Percentiles rank a stretch among this genome's conserved stretches.
These are phyloP conservation scores for Rhodomyrtus psidioides DNA, from an alignment of 441 rosid genomes.

Conservation along the genomic window DNA sequence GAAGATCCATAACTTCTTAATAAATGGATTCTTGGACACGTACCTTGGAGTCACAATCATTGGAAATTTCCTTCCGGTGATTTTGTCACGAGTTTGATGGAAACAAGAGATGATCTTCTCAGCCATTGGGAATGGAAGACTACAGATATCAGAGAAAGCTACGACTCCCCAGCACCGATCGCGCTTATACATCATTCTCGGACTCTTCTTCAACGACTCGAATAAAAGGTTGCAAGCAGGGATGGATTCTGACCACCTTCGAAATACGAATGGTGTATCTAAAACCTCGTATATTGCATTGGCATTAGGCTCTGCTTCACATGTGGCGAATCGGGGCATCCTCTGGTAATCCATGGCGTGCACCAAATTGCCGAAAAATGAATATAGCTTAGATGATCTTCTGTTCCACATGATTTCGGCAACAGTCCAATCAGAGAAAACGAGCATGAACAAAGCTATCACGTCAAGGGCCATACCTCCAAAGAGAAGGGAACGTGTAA, in stretches of 20 bases:
- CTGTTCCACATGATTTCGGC: neutral
- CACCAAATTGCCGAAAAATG: neutral
- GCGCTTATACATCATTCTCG: neutral
- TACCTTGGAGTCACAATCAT: neutral
- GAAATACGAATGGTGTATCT: neutral
- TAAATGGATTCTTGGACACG: too few species aligned
- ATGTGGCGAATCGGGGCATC: neutral
- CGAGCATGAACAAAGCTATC: neutral
- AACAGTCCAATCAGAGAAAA: neutral
- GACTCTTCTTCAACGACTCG: fast-evolving
- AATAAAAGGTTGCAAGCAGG: neutral
- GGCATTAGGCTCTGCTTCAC: neutral
- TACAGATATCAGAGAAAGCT: neutral
- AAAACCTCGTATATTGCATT: too few species aligned
- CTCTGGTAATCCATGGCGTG: fast-evolving
- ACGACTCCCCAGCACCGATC: fast-evolving
- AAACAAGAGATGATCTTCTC: neutral
- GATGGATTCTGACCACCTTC: neutral
- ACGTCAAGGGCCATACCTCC: neutral
- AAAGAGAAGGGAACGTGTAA: neutral
- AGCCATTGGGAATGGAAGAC: neutral
- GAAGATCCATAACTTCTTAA: too few species aligned
- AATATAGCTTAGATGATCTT: neutral
- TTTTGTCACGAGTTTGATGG: too few species aligned
- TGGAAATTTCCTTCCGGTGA: neutral